A percentile compares a stretch with the other conserved stretches of the same genome.
Conservation (phyloP, 2,329 filamentous ascomycete species). For the Fusarium stilboides region DNA sequence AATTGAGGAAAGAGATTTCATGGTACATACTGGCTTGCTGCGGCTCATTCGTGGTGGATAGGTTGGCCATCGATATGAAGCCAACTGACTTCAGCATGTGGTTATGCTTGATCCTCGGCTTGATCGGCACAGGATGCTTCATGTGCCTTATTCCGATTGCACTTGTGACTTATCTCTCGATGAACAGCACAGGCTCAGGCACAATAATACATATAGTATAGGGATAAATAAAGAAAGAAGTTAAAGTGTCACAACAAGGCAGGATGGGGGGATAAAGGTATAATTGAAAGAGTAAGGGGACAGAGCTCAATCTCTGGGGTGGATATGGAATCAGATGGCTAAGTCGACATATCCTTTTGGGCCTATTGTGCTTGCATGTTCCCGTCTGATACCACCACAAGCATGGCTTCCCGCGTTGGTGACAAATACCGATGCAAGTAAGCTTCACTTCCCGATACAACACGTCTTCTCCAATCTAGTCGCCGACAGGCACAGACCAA, state of each 20-base stretch:
- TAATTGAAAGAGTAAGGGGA: neutral
- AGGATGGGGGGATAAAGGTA: neutral
- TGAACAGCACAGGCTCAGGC: no score
- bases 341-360: neutral
- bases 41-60: no score
- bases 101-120: rapidly evolving
- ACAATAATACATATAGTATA: neutral
- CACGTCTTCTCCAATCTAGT: no score
- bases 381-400: neutral
- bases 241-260: neutral
- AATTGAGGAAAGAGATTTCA: no score
- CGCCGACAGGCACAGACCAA: neutral
- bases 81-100: no score
- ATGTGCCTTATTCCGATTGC: no score
- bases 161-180: no score
- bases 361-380: neutral
- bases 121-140: no score
- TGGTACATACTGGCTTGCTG: no score
- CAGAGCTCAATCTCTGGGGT: no score
- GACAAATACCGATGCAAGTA: neutral
- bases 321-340: neutral
- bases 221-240: neutral
- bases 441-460: neutral
- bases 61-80: no score
- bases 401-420: neutral